phyloP scores from a whole-genome alignment of 257 asterid genomes.

The Knoxia roxburghii region DNA sequence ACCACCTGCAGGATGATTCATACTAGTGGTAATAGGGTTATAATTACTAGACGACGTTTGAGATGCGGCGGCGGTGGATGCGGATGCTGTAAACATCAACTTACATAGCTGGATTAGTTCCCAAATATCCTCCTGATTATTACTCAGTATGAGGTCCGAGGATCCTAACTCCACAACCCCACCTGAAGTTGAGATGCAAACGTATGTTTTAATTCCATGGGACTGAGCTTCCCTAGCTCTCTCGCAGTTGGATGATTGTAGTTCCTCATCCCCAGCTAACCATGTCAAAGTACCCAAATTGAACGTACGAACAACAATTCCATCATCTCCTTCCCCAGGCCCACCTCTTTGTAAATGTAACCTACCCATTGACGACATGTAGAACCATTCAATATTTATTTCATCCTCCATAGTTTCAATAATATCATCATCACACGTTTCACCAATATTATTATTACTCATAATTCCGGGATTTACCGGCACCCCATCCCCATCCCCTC shows the following conservation, averaged over 20 bases:
- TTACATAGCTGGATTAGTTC: slow-evolving; percentile 19
- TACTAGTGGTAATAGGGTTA: not conserved
- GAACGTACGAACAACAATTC: slow-evolving; percentile 22
- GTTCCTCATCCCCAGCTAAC: slow-evolving; percentile 25
- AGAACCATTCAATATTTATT: slow-evolving; percentile 41
- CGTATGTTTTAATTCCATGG: slow-evolving; percentile 31
- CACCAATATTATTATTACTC: too few relatives aligned
- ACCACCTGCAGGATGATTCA: too few relatives aligned
- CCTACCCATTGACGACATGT: slow-evolving; percentile 20
- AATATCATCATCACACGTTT: too few relatives aligned
- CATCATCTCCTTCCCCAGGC: slow-evolving; percentile 8
- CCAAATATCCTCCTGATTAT: slow-evolving; percentile 20
- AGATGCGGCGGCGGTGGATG: too few relatives aligned
- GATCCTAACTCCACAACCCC: slow-evolving; percentile 45
- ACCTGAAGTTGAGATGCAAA: slow-evolving; percentile 23
- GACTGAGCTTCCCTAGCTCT: slow-evolving; percentile 44
- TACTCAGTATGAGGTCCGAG: slow-evolving; percentile 17
- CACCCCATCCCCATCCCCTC: too few relatives aligned
- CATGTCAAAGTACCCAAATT: slow-evolving; percentile 16
- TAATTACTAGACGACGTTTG: too few relatives aligned
- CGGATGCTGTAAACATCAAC: not conserved
- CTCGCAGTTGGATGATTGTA: slow-evolving; percentile 16
- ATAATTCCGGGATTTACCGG: too few relatives aligned
- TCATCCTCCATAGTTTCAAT: too few relatives aligned
- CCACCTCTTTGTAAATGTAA: too few relatives aligned